Percentiles rank a stretch among this genome's conserved stretches.
Evolutionary conservation across 768 basidiomycete species (phyloP).

Genomic region (Tulasnella sp.): DNA sequence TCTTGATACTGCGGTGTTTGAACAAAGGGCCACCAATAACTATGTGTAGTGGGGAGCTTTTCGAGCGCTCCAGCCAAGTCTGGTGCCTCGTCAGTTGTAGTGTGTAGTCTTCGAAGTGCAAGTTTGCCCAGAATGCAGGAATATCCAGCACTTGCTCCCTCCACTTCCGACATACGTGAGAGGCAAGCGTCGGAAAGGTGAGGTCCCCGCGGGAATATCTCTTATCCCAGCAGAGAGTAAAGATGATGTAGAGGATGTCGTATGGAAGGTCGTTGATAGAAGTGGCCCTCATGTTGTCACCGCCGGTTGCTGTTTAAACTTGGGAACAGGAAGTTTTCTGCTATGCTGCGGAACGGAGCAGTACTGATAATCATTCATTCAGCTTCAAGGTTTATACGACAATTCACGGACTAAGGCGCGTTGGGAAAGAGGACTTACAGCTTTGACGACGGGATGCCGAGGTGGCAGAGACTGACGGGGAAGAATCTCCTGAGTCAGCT

Average conservation of each 20-base stretch:
- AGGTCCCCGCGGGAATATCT: background rate
- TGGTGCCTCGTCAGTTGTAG: background rate
- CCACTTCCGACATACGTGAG: conserved; percentile 69
- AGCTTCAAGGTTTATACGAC: too few species aligned
- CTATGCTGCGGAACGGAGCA: background rate
- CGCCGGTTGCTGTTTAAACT: background rate
- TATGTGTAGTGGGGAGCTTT: background rate
- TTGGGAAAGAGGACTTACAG: too few species aligned
- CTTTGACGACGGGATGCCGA: too few species aligned
- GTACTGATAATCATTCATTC: too few species aligned
- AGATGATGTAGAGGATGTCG: background rate
- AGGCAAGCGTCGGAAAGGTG: conserved; percentile 42
- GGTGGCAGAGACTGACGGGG: too few species aligned
- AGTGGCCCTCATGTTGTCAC: background rate
- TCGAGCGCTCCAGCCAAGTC: background rate
- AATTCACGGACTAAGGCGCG: too few species aligned
- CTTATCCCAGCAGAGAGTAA: background rate
- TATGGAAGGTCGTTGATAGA: background rate
- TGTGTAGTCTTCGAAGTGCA: background rate
- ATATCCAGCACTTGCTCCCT: conserved; percentile 41
- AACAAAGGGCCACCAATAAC: background rate
- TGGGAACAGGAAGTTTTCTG: background rate
- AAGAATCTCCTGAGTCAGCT: too few species aligned
- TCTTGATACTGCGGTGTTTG: background rate
- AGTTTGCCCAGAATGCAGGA: background rate